These are phyloP conservation scores for Pseudodiploospora longispora DNA, from an alignment of 2,329 filamentous ascomycete species.

Conservation along the genomic window DNA sequence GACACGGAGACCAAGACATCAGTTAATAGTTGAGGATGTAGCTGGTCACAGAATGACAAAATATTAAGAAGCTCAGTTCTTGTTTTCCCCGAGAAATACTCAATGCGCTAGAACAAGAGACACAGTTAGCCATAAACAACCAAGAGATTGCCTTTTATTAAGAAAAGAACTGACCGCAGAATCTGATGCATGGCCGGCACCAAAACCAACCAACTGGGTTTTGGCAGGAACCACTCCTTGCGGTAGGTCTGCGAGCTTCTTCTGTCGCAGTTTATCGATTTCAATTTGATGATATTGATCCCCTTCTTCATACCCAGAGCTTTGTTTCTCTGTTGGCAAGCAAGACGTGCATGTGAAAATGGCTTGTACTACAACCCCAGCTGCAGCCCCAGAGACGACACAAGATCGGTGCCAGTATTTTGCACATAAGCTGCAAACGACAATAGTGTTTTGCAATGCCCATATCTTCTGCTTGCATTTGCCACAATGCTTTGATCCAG, in stretches of 20 bases:
- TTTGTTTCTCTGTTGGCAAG: neutral
- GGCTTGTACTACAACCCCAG: constrained; percentile 1
- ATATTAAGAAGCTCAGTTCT: constrained; percentile 32
- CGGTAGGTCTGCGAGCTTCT: constrained; percentile 24
- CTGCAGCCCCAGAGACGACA: constrained; percentile 7
- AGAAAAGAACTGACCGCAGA: constrained; percentile 21
- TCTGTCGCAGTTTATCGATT: constrained; percentile 23
- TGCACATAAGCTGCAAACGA: constrained; percentile 15
- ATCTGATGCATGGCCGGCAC: constrained; percentile 24
- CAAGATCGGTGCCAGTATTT: constrained; percentile 19
- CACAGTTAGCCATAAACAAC: neutral
- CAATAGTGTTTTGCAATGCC: constrained; percentile 4
- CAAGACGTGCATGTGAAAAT: constrained; percentile 16
- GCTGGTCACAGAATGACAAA: constrained; percentile 32
- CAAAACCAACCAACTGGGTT: constrained; percentile 30
- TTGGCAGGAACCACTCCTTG: constrained; percentile 25
- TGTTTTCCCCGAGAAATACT: constrained; percentile 31
- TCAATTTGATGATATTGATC: constrained; percentile 14
- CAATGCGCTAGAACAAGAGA: constrained; percentile 20
- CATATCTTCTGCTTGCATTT: constrained; percentile 12
- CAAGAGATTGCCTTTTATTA: neutral
- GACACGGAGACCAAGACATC: constrained; percentile 35
- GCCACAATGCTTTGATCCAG: constrained; percentile 1
- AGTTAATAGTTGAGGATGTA: constrained; percentile 32
- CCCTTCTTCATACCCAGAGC: no score